Percentiles rank a stretch among this genome's conserved stretches.
Evolutionary conservation across 2,329 filamentous ascomycete species (phyloP).

Genomic region (Fusarium dlaminii): DNA sequence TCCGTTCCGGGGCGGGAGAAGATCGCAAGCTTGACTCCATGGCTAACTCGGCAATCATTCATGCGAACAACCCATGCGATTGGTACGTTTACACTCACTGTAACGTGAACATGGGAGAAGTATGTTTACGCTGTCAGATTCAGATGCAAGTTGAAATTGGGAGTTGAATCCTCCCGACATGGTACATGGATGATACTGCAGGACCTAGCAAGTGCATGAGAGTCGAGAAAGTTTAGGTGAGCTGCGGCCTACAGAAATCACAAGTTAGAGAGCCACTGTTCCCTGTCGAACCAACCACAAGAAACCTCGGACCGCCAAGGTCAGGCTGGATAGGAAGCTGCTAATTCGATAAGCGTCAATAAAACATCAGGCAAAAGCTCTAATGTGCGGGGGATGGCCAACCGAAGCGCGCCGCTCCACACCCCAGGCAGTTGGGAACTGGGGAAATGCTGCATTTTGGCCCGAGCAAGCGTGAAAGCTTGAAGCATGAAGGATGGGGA

Average conservation of each 20-base stretch:
- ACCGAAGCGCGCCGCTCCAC: conserved; percentile 37
- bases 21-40: conserved; percentile 12
- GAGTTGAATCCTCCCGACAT: conserved; percentile 18
- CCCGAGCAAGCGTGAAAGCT: conserved; percentile 7
- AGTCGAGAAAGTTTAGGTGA: neutral
- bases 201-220: neutral
- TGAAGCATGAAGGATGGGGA: conserved; percentile 15
- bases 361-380: conserved; percentile 37
- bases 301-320: conserved; percentile 18
- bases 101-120: conserved; percentile 12
- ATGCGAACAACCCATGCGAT: conserved; percentile 14
- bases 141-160: conserved; percentile 14
- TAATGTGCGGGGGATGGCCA: conserved; percentile 40
- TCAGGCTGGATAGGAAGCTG: conserved; percentile 21
- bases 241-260: conserved; percentile 13
- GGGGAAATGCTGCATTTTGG: conserved; percentile 16
- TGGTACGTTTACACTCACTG: conserved; percentile 5
- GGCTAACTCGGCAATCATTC: conserved; percentile 18
- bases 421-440: conserved; percentile 29
- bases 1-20: neutral
- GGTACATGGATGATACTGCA: conserved; percentile 8
- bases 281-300: conserved; percentile 28
- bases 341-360: conserved; percentile 36
- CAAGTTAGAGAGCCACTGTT: conserved; percentile 15
- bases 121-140: conserved; percentile 1